Conservation (phyloP, 805 yeast genomes). For the Candida glaebosa region DNA sequence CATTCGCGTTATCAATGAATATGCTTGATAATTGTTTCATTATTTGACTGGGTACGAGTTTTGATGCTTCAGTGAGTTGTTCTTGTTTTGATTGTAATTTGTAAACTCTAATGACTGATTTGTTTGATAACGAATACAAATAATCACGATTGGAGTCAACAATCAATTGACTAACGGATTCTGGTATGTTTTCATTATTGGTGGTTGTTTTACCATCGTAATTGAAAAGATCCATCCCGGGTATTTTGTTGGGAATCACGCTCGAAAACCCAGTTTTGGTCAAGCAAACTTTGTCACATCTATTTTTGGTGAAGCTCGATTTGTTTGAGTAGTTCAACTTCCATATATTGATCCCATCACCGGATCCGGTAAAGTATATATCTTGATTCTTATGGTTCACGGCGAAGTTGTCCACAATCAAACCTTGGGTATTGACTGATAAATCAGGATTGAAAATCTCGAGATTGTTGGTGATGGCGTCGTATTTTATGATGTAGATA, state of each 20-base stretch:
- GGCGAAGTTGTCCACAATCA: conserved; percentile 62
- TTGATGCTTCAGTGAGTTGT: conserved; percentile 31
- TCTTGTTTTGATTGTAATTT: conserved; percentile 47
- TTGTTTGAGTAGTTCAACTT: conserved; percentile 77
- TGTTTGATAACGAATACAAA: conserved; percentile 77
- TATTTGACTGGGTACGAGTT: conserved; percentile 43
- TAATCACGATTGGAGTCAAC: conserved; percentile 77
- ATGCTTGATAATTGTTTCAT: conserved; percentile 48
- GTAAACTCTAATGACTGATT: conserved; percentile 79
- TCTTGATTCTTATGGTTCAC: conserved; percentile 66
- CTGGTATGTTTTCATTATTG: conserved; percentile 37
- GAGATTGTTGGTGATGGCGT: conserved; percentile 40
- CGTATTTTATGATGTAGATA: conserved; percentile 67
- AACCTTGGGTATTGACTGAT: conserved; percentile 75
- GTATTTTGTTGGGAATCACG: conserved; percentile 35
- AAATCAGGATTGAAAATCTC: conserved; percentile 81
- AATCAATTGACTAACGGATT: conserved; percentile 58
- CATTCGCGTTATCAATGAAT: conserved; percentile 53
- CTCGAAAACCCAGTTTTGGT: conserved; percentile 56
- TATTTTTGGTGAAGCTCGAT: conserved; percentile 83
- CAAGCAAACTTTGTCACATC: conserved; percentile 77
- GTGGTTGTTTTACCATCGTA: conserved; percentile 7
- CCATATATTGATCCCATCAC: conserved; percentile 81
- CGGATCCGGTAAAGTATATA: conserved; percentile 78
- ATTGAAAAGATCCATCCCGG: conserved; percentile 31